Evolutionary conservation across 2,329 filamentous ascomycete species (phyloP).

Genomic region (Microdochium paspali): DNA sequence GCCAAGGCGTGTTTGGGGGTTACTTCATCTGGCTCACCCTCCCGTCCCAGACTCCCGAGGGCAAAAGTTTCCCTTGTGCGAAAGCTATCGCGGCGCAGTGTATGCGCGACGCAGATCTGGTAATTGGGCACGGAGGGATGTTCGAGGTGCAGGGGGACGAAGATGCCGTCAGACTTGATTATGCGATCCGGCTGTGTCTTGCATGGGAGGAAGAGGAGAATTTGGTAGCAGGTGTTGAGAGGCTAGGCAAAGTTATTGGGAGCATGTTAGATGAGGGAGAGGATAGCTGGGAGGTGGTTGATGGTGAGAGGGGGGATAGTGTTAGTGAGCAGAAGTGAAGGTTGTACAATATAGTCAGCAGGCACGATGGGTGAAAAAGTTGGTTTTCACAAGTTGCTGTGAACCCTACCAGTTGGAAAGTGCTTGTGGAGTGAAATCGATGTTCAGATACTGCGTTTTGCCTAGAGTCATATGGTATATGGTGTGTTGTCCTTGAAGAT

Average conservation of each 20-base stretch:
- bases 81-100: slow-evolving; percentile 47
- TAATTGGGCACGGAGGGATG: slow-evolving; percentile 57
- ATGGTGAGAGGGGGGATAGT: not conserved
- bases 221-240: slow-evolving; percentile 57
- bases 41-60: slow-evolving; percentile 26
- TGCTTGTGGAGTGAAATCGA: too few species aligned
- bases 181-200: slow-evolving; percentile 58
- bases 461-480: not conserved
- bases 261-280: not conserved
- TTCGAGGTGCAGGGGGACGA: slow-evolving; percentile 59
- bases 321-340: not conserved
- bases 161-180: slow-evolving; percentile 42
- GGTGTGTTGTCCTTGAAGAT: slow-evolving; percentile 1
- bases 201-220: slow-evolving; percentile 60
- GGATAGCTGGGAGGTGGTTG: not conserved
- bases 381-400: too few species aligned
- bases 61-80: slow-evolving; percentile 31
- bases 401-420: too few species aligned
- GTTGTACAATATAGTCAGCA: not conserved
- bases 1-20: slow-evolving; percentile 51
- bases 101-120: slow-evolving; percentile 52
- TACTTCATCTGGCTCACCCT: slow-evolving; percentile 80
- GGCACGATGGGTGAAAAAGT: too few species aligned
- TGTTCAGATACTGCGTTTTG: too few species aligned
- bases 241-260: slow-evolving; percentile 40